A percentile compares a stretch with the other conserved stretches of the same genome.
Evolutionary conservation across 2,329 filamentous ascomycete species (phyloP).

Genomic region (Talaromyces sp.): DNA sequence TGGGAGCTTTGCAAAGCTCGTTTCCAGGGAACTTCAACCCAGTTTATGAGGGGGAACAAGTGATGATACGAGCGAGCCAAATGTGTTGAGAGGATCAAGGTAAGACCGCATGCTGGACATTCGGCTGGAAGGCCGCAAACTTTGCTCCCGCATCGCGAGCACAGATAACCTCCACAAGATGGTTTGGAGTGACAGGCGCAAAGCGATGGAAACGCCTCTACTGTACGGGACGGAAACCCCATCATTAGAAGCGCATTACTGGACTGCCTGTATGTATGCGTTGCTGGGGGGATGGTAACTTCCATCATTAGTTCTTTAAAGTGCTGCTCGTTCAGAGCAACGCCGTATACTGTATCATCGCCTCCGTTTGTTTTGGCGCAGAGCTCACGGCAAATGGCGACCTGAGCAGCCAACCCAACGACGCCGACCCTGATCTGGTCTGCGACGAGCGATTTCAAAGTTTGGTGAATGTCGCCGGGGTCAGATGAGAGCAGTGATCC

Average conservation of each 20-base stretch:
- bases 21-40: constrained; percentile 82
- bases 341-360: constrained; percentile 64
- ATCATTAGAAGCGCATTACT: constrained; percentile 74
- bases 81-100: constrained; percentile 89
- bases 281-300: constrained; percentile 82
- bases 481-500: constrained; percentile 87
- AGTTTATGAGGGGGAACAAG: constrained; percentile 83
- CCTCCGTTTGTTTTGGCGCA: constrained; percentile 82
- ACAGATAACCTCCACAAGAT: constrained; percentile 78
- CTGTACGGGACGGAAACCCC: constrained; percentile 87
- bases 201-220: constrained; percentile 66
- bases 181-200: constrained; percentile 89
- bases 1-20: constrained; percentile 57
- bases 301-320: constrained; percentile 85
- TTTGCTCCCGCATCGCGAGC: constrained; percentile 80
- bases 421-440: constrained; percentile 85
- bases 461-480: constrained; percentile 91
- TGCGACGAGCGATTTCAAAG: constrained; percentile 68
- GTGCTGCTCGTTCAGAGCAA: constrained; percentile 82
- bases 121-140: constrained; percentile 87
- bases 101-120: constrained; percentile 86
- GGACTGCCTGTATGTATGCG: constrained; percentile 54
- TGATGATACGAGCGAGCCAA: constrained; percentile 90
- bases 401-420: constrained; percentile 83
- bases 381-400: constrained; percentile 87